phyloP scores from a whole-genome alignment of 768 basidiomycete genomes.

The Scleroderma bovista region DNA sequence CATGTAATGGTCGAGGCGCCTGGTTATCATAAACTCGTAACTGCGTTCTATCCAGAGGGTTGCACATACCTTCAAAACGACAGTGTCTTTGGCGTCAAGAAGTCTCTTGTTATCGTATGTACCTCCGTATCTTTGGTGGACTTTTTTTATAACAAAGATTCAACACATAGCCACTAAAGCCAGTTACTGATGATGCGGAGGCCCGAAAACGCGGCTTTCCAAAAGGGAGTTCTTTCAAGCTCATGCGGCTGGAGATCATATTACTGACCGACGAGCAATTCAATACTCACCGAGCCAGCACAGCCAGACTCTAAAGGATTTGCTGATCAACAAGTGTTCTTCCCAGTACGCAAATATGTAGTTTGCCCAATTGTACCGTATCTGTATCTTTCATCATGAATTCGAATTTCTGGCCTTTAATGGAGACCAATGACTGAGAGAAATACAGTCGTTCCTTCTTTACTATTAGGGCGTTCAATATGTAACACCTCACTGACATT shows the following conservation, averaged over 20 bases:
- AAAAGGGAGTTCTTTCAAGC: slow-evolving; percentile 41
- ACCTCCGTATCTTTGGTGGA: neutral
- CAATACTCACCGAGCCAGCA: slow-evolving; percentile 19
- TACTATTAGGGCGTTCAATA: too few relatives aligned
- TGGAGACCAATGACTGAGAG: too few relatives aligned
- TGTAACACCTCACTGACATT: too few relatives aligned
- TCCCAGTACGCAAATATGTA: too few relatives aligned
- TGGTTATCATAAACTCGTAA: slow-evolving; percentile 67
- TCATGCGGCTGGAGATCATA: slow-evolving; percentile 42
- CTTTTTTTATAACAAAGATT: neutral
- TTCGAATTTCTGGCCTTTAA: too few relatives aligned
- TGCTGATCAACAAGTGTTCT: neutral
- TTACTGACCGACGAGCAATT: slow-evolving; percentile 41
- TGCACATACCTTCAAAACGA: slow-evolving; percentile 66
- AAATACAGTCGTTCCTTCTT: too few relatives aligned
- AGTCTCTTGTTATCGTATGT: slow-evolving; percentile 69
- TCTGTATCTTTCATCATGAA: too few relatives aligned
- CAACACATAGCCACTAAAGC: slow-evolving; percentile 41
- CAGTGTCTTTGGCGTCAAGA: slow-evolving; percentile 78
- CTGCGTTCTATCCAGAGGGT: slow-evolving; percentile 69
- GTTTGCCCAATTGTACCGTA: neutral
- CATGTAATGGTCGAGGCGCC: slow-evolving; percentile 69
- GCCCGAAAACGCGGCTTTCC: slow-evolving; percentile 48
- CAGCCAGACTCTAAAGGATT: slow-evolving; percentile 5
- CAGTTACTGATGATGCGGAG: slow-evolving; percentile 48